Evolutionary conservation across 2,329 filamentous ascomycete species (phyloP), one percentile per base, ranked within the genome.

Genomic region (Plenodomus biglobosus): DNA sequence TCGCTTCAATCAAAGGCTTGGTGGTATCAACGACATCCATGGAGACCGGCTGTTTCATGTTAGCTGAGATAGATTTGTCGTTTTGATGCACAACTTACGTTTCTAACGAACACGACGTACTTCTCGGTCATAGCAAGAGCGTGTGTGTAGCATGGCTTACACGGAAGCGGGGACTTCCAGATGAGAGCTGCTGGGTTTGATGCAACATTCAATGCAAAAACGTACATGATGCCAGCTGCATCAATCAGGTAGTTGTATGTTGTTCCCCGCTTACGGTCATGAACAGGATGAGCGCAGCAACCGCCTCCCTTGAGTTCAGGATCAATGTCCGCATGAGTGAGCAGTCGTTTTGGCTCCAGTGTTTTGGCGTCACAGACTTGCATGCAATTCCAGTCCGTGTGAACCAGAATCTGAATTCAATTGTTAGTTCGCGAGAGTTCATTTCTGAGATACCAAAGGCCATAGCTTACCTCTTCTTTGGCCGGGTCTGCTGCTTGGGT

Each of bases 321-420:
- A 24, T 41, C 39, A 22, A 41, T 41, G 13, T 16, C 18, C 39
- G 39, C 22, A 19, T 41, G 22, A 6, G 20, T 32, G 16, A 41
- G 39, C 17, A 41, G 30, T 7, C 39, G 20, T 16, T 41, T 41
- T 5, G 39, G 39, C 39, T 41, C 17, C 8, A 41, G 39, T 11
- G 39, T 41, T 16, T 32, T 41, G 7, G 39, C 39, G 15, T 41
- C 39, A 27, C 39, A 41, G 21, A 41, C 32, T 41, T 41, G 39
- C 39, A 41, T 41, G n/a, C n/a, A n/a, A 27, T 27, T 41, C 39
- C 39, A 41, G 39, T 41, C 39, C 8, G 39, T 41, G 7, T 41
- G 39, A 19, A 41, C 39, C 21, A 41, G 24, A 10, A 41, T 41
- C 39, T 41, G 17, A n/a, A 2, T 18, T 41, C n/a, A n/a, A n/a